These are phyloP conservation scores for Wallacemonas sp. DNA, from an alignment of 208 protist species.

Conservation along the genomic window DNA sequence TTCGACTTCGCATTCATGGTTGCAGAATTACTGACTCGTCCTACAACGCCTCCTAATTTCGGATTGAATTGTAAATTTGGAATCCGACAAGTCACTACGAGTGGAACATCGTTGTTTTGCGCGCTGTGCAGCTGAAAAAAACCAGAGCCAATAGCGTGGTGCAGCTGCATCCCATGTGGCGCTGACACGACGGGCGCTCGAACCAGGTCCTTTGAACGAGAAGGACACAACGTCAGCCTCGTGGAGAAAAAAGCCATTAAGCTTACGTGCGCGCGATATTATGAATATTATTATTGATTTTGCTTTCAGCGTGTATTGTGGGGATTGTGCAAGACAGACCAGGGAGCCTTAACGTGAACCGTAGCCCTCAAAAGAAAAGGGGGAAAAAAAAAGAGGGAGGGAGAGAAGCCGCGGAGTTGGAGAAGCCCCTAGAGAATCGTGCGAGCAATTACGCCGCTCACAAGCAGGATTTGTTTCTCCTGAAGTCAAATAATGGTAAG, in stretches of 20 bases:
- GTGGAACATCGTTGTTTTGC: background rate
- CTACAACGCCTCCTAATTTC: constrained; percentile 4
- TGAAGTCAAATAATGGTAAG: too few species aligned
- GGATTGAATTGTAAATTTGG: constrained; percentile 14
- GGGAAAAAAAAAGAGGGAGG: background rate
- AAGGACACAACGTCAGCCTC: background rate
- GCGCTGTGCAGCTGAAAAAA: background rate
- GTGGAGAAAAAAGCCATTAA: too few species aligned
- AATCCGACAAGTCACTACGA: constrained; percentile 23
- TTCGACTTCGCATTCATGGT: constrained; percentile 4
- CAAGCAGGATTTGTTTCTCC: too few species aligned
- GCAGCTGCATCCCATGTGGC: background rate
- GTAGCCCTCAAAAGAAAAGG: background rate
- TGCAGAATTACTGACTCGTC: background rate
- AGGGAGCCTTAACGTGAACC: too few species aligned
- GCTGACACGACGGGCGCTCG: too few species aligned
- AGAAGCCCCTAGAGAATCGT: background rate
- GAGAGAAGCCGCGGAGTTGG: background rate
- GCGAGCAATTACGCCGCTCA: too few species aligned
- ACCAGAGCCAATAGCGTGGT: background rate
- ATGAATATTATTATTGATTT: too few species aligned
- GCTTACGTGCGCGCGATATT: too few species aligned
- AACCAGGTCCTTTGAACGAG: too few species aligned
- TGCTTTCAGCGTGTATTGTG: too few species aligned
- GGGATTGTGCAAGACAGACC: too few species aligned